Conservation (phyloP, 2,329 filamentous ascomycete genomes). For the Epicoccum nigrum region DNA sequence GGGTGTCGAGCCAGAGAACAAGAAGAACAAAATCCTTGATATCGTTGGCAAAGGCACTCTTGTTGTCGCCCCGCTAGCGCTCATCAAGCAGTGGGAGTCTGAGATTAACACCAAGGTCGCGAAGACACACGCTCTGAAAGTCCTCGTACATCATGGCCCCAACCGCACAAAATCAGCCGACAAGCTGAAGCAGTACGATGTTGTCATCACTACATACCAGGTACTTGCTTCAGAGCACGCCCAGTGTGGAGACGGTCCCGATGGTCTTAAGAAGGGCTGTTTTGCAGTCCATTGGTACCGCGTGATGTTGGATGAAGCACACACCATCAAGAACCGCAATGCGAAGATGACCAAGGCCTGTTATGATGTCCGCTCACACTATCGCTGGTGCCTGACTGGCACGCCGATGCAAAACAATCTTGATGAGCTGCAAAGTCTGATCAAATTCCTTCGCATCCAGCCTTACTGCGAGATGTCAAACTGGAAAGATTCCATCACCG, state of each 20-base stretch:
- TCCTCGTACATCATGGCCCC: conserved; percentile 90
- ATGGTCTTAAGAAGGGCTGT: conserved; percentile 75
- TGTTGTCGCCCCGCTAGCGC: conserved; percentile 87
- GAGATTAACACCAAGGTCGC: conserved; percentile 86
- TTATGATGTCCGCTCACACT: conserved; percentile 82
- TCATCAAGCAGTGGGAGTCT: conserved; percentile 96
- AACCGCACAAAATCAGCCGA: conserved; percentile 78
- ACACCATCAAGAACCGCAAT: conserved; percentile 98
- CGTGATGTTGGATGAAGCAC: conserved; percentile 92
- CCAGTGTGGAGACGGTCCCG: conserved; percentile 65
- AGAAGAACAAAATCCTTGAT: conserved; percentile 71
- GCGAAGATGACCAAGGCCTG: conserved; percentile 94
- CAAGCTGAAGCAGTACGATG: conserved; percentile 83
- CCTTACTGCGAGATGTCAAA: conserved; percentile 84
- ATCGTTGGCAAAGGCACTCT: conserved; percentile 79
- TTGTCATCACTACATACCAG: conserved; percentile 97
- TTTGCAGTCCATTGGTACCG: conserved; percentile 96
- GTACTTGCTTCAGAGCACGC: conserved; percentile 91
- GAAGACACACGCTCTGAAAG: conserved; percentile 71
- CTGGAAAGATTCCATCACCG: conserved; percentile 91
- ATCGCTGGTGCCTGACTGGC: conserved; percentile 94
- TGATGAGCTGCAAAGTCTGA: conserved; percentile 91
- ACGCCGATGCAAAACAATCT: conserved; percentile 99
- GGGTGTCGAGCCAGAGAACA: conserved; percentile 53
- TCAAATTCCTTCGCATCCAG: conserved; percentile 89